phyloP scores from a whole-genome alignment of 1,284 basidiomycete genomes.

The Ganoderma lucidum region DNA sequence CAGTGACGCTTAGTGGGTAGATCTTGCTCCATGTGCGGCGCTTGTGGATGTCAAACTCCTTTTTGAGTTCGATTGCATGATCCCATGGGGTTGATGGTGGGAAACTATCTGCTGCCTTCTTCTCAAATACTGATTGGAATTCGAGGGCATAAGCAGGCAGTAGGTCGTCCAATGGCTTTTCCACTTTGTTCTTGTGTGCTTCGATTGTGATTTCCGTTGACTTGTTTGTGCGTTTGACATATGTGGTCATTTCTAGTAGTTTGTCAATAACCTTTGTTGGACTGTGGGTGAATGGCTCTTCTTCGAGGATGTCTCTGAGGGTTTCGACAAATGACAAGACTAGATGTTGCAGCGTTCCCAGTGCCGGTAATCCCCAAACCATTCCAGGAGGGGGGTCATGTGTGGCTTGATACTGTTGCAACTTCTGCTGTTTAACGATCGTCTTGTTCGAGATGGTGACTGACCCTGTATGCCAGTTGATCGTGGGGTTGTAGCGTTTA shows the following conservation, averaged over 20 bases:
- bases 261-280: neutral
- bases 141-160: slow-evolving; percentile 1
- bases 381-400: too few species aligned
- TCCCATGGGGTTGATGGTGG: slow-evolving; percentile 2
- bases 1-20: neutral
- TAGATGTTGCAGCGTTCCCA: neutral
- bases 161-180: slow-evolving; percentile 3
- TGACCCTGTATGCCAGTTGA: too few species aligned
- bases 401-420: too few species aligned
- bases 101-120: slow-evolving; percentile 11
- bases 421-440: too few species aligned
- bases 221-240: too few species aligned
- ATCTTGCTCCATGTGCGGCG: neutral
- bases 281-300: neutral
- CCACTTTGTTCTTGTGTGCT: neutral
- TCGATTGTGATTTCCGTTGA: too few species aligned
- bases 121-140: slow-evolving; percentile 2
- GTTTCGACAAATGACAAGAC: neutral
- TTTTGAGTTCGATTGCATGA: neutral
- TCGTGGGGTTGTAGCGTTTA: too few species aligned
- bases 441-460: too few species aligned
- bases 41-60: neutral
- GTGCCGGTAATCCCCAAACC: neutral
- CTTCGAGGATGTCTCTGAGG: neutral
- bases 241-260: too few species aligned